phyloP scores from a whole-genome alignment of 2,329 filamentous ascomycete species.

The Apiospora koreana region DNA sequence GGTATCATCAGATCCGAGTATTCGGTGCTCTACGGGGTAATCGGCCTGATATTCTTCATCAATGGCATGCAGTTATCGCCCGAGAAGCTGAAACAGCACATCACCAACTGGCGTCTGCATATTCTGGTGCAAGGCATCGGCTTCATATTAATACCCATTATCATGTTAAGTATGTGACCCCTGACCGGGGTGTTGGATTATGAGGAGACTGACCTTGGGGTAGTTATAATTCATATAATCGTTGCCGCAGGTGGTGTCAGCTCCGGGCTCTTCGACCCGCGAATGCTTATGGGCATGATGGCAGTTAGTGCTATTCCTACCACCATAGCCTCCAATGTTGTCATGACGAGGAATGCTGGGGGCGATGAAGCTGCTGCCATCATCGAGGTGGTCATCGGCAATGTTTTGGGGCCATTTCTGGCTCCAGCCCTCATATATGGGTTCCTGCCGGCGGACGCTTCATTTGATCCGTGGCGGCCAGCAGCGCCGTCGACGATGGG shows the following conservation, averaged over 20 bases:
- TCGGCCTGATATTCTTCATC: constrained; percentile 70
- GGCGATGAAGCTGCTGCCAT: constrained; percentile 67
- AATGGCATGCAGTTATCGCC: constrained; percentile 70
- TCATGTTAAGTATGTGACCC: constrained; percentile 53
- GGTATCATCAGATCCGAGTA: constrained; percentile 54
- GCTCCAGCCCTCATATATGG: constrained; percentile 65
- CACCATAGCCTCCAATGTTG: constrained; percentile 72
- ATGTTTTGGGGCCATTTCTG: constrained; percentile 68
- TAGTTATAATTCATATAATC: constrained; percentile 48
- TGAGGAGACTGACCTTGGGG: not conserved
- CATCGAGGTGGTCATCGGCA: constrained; percentile 71
- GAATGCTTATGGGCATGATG: constrained; percentile 67
- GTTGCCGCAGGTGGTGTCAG: constrained; percentile 48
- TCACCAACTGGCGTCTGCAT: constrained; percentile 68
- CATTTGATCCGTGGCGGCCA: constrained; percentile 59
- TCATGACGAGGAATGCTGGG: constrained; percentile 70
- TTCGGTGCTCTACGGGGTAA: constrained; percentile 67
- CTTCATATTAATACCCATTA: constrained; percentile 65
- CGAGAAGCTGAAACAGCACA: constrained; percentile 60
- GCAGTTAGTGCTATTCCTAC: constrained; percentile 70
- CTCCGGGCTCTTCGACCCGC: constrained; percentile 60
- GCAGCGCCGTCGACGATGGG: constrained; percentile 53
- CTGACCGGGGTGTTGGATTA: not conserved
- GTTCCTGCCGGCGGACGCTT: constrained; percentile 54
- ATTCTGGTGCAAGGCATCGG: constrained; percentile 67